These are phyloP conservation scores for Neurospora intermedia DNA, from an alignment of 495 filamentous ascomycete species.

Conservation along the genomic window DNA sequence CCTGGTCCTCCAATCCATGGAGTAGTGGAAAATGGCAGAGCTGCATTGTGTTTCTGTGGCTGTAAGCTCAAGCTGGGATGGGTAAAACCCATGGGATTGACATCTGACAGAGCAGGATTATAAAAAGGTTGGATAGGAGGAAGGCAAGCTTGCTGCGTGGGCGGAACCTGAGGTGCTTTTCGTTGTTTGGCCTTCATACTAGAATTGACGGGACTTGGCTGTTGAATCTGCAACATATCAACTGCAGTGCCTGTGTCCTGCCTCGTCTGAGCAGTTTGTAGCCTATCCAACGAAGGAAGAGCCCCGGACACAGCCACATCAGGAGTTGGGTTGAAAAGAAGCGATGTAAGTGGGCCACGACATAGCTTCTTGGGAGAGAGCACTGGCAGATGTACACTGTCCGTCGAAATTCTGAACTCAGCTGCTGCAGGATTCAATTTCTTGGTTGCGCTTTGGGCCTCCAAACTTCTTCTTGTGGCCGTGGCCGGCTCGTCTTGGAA, in stretches of 20 bases:
- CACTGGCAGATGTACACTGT: not conserved
- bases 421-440: slow-evolving; percentile 20
- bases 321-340: not conserved
- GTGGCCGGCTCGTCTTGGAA: not conserved
- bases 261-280: not conserved
- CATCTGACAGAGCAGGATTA: not conserved
- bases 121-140: not conserved
- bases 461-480: not conserved
- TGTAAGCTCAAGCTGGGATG: not conserved
- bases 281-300: not conserved
- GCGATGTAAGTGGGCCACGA: slow-evolving; percentile 11
- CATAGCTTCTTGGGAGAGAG: slow-evolving; percentile 13
- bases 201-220: not conserved
- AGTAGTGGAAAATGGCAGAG: not conserved
- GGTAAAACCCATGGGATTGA: not conserved
- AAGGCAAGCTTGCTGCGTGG: not conserved
- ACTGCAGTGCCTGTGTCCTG: not conserved
- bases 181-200: not conserved
- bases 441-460: slow-evolving; percentile 1
- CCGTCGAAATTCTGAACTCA: slow-evolving; percentile 16
- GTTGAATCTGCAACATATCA: not conserved
- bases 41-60: not conserved
- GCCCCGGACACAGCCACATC: not conserved
- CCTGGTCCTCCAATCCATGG: not conserved
- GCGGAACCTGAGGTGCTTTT: not conserved